A percentile compares a stretch with the other conserved stretches of the same genome.
phyloP scores from a whole-genome alignment of 352 stramenopile genomes.

The Phytophthora palmivora region DNA sequence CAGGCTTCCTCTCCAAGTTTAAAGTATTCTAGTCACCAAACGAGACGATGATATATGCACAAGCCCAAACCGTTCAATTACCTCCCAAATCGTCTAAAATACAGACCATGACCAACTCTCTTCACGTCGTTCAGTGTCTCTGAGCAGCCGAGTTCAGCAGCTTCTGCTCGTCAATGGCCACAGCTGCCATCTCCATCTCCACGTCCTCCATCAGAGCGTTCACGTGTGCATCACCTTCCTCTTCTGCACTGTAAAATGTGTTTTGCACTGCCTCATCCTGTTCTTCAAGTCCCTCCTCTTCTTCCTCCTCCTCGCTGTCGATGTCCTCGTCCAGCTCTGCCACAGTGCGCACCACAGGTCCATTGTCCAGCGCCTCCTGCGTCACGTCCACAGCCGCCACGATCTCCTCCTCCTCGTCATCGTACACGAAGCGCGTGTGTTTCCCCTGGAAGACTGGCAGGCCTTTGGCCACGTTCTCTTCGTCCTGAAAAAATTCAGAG shows the following conservation, averaged over 20 bases:
- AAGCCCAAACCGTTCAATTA: slow-evolving; percentile 33
- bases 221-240: slow-evolving; percentile 46
- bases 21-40: slow-evolving; percentile 54
- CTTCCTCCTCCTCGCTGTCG: slow-evolving; percentile 48
- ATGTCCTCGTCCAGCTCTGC: slow-evolving; percentile 57
- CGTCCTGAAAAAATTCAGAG: slow-evolving; percentile 73
- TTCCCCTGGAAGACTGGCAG: slow-evolving; percentile 81
- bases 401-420: slow-evolving; percentile 76
- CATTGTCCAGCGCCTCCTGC: slow-evolving; percentile 51
- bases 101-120: slow-evolving; percentile 5
- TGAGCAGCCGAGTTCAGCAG: slow-evolving; percentile 35
- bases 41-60: slow-evolving; percentile 20
- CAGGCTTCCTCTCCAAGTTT: slow-evolving; percentile 79
- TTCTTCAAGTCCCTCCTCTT: slow-evolving; percentile 45
- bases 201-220: slow-evolving; percentile 67
- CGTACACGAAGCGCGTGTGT: slow-evolving; percentile 85
- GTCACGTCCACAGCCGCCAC: slow-evolving; percentile 71
- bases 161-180: slow-evolving; percentile 55
- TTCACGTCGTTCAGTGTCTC: slow-evolving; percentile 17
- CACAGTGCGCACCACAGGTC: slow-evolving; percentile 67
- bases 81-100: slow-evolving; percentile 29
- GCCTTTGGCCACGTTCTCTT: slow-evolving; percentile 58
- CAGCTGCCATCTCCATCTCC: slow-evolving; percentile 72
- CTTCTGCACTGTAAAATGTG: slow-evolving; percentile 39
- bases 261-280: slow-evolving; percentile 47